phyloP scores from a whole-genome alignment of 352 stramenopile genomes.

The Pythium guiyangense region DNA sequence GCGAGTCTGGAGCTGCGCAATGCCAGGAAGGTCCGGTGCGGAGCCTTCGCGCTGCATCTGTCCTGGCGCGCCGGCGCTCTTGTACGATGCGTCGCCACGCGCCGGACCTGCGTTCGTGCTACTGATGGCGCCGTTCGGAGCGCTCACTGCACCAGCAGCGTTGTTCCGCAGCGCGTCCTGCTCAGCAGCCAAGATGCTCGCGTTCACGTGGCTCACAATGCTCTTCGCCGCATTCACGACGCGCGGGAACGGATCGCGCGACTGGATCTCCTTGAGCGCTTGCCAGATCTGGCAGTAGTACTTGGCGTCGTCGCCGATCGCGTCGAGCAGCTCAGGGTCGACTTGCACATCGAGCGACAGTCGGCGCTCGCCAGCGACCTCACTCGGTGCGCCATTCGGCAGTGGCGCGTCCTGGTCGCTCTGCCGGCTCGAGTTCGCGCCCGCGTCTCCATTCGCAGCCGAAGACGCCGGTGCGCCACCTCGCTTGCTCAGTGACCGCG shows the following conservation, averaged over 20 bases:
- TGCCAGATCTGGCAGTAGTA: conserved; percentile 88
- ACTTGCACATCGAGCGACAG: conserved; percentile 28
- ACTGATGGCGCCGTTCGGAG: neutral
- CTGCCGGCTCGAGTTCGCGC: neutral
- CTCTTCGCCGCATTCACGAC: conserved; percentile 57
- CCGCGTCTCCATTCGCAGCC: neutral
- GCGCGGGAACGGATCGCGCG: conserved; percentile 82
- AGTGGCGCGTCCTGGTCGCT: neutral
- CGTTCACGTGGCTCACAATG: conserved; percentile 63
- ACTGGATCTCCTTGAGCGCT: conserved; percentile 78
- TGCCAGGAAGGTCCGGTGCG: conserved; percentile 20
- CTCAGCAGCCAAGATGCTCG: conserved; percentile 45
- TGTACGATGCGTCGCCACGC: conserved; percentile 4
- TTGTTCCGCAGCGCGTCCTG: conserved; percentile 35
- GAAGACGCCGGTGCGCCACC: neutral
- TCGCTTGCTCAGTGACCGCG: conserved; percentile 23
- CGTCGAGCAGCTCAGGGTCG: conserved; percentile 33
- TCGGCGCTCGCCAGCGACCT: neutral
- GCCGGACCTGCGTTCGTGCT: neutral
- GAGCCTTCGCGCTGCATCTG: conserved; percentile 39
- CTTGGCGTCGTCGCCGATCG: conserved; percentile 58
- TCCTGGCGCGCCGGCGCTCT: conserved; percentile 9
- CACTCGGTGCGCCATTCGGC: neutral
- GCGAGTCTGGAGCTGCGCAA: conserved; percentile 14
- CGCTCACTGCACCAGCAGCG: conserved; percentile 9